These are phyloP conservation scores for Nissolia schottii DNA, from an alignment of 306 rosid genomes.

Conservation along the genomic window DNA sequence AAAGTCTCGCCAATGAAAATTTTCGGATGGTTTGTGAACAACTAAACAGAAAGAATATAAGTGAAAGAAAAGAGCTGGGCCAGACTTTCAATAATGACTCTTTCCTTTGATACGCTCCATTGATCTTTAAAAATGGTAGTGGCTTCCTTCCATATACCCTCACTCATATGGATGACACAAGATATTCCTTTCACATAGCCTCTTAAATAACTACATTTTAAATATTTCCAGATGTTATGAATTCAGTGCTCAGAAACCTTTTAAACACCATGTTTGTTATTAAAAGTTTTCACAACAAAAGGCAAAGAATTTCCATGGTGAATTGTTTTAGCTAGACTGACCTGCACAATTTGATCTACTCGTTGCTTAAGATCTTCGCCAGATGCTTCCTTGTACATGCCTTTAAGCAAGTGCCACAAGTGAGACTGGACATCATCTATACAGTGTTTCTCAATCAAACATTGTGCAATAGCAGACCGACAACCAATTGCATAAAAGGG, in stretches of 20 bases:
- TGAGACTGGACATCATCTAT: slow-evolving; percentile 49
- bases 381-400: slow-evolving; percentile 50
- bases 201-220: background rate
- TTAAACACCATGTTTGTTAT: background rate
- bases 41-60: background rate
- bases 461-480: slow-evolving; percentile 49
- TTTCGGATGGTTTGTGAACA: background rate
- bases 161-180: background rate
- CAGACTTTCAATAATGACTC: background rate
- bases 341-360: slow-evolving; percentile 56
- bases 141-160: background rate
- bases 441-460: slow-evolving; percentile 52
- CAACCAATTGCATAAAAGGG: slow-evolving; percentile 79
- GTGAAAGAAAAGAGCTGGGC: background rate
- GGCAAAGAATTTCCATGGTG: background rate
- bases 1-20: background rate
- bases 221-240: background rate
- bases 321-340: slow-evolving; percentile 22
- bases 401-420: slow-evolving; percentile 49
- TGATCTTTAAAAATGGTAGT: background rate
- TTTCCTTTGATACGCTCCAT: background rate
- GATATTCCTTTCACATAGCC: background rate
- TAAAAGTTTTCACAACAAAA: background rate
- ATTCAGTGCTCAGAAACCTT: background rate
- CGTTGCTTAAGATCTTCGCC: slow-evolving; percentile 48